Evolutionary conservation across 441 rosid species (phyloP), one percentile per base, ranked within the genome.

Genomic region (Omphalea diandra): DNA sequence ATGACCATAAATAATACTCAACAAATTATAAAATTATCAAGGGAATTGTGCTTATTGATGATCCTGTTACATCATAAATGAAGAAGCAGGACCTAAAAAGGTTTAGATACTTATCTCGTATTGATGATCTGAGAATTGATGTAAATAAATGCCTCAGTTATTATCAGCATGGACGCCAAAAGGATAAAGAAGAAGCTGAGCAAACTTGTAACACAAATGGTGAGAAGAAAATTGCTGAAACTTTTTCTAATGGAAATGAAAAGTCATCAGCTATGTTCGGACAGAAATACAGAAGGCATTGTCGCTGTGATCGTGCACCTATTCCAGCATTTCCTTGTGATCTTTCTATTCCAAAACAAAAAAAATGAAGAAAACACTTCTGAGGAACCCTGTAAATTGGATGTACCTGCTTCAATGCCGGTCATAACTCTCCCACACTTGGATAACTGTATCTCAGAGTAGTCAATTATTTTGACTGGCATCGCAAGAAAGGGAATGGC

Each of bases 21-120:
- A 72, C 38, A 11, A 58, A 69, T 64, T 69, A 54, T 46, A 82
- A 80, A 74, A 72, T 85, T 62, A 76, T 87, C 43, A 87, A 83
- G 77, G 95, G 92, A 12, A 71, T 86, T 78, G 84, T 86, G 71
- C 80, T 84, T 38, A 80, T 89, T 24, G 86, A 84, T 73, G 79
- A 89, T 57, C 89, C 90, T 32, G 62, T 20, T 59, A 71, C 81
- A 10, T 74, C 79, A 0, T 75, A 62, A 68, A 58, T 82, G 17
- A 81, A 43, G 27, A 32, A 76, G 65, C 85, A 74, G 71, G 81
- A 81, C 32, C 43, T 84, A 27, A 77, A 77, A 41, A 79, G 84
- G 71, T 87, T 89, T 76, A 82, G 66, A 71, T 54, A 41, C 72
- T 78, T 87, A 71, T 76, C 91, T 3, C 77, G 83, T 31, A 31